phyloP scores from a whole-genome alignment of 163 green algal species.

The Volvox carteri region DNA sequence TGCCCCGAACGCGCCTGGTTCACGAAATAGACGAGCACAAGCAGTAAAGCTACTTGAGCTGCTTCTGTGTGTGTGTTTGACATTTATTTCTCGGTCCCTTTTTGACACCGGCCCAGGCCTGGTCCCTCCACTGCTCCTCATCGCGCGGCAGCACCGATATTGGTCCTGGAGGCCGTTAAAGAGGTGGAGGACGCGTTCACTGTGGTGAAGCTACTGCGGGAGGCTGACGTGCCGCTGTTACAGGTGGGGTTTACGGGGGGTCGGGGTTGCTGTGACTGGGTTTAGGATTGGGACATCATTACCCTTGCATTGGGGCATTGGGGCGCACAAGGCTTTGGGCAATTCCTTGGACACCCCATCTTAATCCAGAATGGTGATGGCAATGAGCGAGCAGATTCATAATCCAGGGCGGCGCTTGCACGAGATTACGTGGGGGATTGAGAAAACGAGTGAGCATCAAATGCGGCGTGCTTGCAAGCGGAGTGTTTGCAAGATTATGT shows the following conservation, averaged over 20 bases:
- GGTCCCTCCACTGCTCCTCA: neutral
- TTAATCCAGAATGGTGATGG: neutral
- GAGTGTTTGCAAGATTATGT: too few species aligned
- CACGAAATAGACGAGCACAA: too few species aligned
- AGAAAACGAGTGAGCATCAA: neutral
- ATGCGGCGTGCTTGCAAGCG: too few species aligned
- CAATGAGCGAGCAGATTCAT: too few species aligned
- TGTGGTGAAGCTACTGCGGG: constrained; percentile 45
- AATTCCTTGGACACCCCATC: neutral
- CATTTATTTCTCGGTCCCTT: neutral
- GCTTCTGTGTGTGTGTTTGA: constrained; percentile 37
- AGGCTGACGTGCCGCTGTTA: constrained; percentile 24
- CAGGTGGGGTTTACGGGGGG: constrained; percentile 36
- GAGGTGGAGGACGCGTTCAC: constrained; percentile 47
- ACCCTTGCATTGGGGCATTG: neutral
- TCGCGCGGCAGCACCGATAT: neutral
- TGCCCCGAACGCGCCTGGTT: constrained; percentile 18
- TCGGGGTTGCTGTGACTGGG: neutral
- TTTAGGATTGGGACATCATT: neutral
- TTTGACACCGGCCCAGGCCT: neutral
- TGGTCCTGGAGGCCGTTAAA: constrained; percentile 41
- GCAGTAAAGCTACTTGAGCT: constrained; percentile 35
- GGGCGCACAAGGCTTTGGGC: neutral
- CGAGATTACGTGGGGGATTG: too few species aligned
- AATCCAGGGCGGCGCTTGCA: too few species aligned